These are phyloP conservation scores for Colletotrichum lindemuthianum DNA, from an alignment of 2,329 filamentous ascomycete species.

Conservation along the genomic window DNA sequence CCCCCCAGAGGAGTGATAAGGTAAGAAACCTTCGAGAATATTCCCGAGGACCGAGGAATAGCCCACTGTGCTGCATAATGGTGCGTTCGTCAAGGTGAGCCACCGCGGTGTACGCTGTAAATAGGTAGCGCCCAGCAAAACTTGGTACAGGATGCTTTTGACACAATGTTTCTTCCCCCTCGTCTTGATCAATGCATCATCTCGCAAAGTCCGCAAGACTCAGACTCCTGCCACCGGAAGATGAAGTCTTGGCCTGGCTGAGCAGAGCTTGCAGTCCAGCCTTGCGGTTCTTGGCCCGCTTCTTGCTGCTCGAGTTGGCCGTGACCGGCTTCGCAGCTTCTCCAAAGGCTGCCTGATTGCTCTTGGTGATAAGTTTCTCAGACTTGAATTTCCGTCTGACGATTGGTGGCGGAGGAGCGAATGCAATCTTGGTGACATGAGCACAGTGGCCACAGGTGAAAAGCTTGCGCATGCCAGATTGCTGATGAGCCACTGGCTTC, in stretches of 20 bases:
- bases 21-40: conserved; percentile 36
- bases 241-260: conserved; percentile 58
- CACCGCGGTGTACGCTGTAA: conserved; percentile 2
- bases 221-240: conserved; percentile 50
- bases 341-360: conserved; percentile 1
- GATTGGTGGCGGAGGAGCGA: conserved; percentile 22
- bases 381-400: conserved; percentile 42
- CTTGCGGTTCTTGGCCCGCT: conserved; percentile 72
- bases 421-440: conserved; percentile 25
- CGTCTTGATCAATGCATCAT: conserved; percentile 42
- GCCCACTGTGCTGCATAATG: not conserved
- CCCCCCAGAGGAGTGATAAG: conserved; percentile 15
- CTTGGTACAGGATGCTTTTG: not conserved
- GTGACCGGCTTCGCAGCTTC: conserved; percentile 42
- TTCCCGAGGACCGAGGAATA: conserved; percentile 32
- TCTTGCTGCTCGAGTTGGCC: conserved; percentile 70
- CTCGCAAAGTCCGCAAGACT: conserved; percentile 66
- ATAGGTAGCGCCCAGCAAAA: conserved; percentile 3
- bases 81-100: not conserved
- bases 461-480: conserved; percentile 27
- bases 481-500: conserved; percentile 4
- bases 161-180: not conserved
- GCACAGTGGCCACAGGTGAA: conserved; percentile 32
- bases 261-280: conserved; percentile 73
- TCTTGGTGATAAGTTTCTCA: conserved; percentile 11